phyloP scores from a whole-genome alignment of 345 rosid species.

The Eucalyptus regnans region DNA sequence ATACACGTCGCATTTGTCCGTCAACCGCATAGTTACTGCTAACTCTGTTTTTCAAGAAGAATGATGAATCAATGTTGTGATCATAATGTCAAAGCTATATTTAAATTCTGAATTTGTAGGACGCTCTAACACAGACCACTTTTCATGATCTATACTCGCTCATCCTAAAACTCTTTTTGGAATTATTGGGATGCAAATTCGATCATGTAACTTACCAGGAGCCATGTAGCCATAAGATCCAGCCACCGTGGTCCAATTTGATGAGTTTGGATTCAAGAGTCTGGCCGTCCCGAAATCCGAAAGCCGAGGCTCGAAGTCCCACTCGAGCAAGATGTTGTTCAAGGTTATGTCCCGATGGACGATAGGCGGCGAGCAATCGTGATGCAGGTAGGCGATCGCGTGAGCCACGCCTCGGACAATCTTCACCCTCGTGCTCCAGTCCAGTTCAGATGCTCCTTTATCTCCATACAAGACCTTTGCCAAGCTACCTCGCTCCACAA shows the following conservation, averaged over 20 bases:
- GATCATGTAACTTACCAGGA: constrained; percentile 30
- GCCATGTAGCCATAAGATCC: constrained; percentile 80
- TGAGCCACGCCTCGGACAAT: constrained; percentile 56
- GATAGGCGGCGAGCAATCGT: constrained; percentile 49
- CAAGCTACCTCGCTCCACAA: constrained; percentile 45
- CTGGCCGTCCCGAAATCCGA: constrained; percentile 71
- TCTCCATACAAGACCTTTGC: constrained; percentile 23
- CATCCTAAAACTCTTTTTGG: neutral
- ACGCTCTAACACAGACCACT: neutral
- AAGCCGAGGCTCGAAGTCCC: constrained; percentile 37
- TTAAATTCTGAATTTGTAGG: neutral
- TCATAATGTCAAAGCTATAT: neutral
- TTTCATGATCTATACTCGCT: neutral
- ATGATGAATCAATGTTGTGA: neutral
- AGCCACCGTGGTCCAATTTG: constrained; percentile 54
- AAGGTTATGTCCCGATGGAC: constrained; percentile 53
- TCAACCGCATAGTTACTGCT: constrained; percentile 1
- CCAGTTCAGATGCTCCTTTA: constrained; percentile 21
- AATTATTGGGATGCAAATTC: neutral
- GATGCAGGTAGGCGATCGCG: constrained; percentile 61
- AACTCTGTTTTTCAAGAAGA: neutral
- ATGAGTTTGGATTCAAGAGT: constrained; percentile 23
- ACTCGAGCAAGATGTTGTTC: constrained; percentile 48
- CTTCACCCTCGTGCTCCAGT: constrained; percentile 32
- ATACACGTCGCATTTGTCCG: constrained; percentile 44